Evolutionary conservation across 2,329 filamentous ascomycete genomes (phyloP), one percentile per base, ranked within the genome.

Genomic region (Exophiala bonariae): DNA sequence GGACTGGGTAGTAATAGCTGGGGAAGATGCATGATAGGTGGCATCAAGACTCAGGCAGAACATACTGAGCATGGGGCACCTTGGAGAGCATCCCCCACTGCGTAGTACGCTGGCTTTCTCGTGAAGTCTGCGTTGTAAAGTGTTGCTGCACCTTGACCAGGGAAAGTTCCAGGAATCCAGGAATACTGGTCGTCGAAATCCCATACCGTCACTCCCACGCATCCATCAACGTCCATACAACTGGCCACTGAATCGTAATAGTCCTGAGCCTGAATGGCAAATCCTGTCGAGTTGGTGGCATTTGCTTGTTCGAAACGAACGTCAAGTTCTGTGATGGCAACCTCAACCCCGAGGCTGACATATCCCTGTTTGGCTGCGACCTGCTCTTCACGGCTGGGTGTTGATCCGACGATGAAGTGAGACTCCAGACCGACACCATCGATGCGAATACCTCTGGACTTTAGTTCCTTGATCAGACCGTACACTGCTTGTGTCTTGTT

Each of bases 351-450:
- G 7, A 76, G 68, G 2, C 61, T 54, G 3, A 60, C 58, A 47
- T 71, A 66, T 1, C 63, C 61, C 18, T 62, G 57, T 56, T 76
- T 68, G 17, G 67, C 66, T 4, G 60, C 62, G 14, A 63, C 57
- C 33, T 73, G 66, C 9, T 67, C 64, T 8, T 64, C 63, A 48
- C 66, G 61, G 40, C 61, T 62, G 0, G 74, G 74, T 1, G 71
- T 68, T 5, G 23, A 43, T 50, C 72, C 73, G 3, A 70, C 67
- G 23, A 68, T 70, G 52, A 75, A 74, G 58, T 76, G 73, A 1
- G 67, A 64, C 43, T 78, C 73, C 5, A 77, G 61, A 8, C 75
- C 74, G 1, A 77, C 66, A 19, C 74, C 75, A 47, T 77, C 71
- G 55, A 77, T 76, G 32, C 69, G 59, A 39, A 68, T 63, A 4